Evolutionary conservation across 495 filamentous ascomycete genomes (phyloP).

Genomic region (Talaromyces borbonicus): DNA sequence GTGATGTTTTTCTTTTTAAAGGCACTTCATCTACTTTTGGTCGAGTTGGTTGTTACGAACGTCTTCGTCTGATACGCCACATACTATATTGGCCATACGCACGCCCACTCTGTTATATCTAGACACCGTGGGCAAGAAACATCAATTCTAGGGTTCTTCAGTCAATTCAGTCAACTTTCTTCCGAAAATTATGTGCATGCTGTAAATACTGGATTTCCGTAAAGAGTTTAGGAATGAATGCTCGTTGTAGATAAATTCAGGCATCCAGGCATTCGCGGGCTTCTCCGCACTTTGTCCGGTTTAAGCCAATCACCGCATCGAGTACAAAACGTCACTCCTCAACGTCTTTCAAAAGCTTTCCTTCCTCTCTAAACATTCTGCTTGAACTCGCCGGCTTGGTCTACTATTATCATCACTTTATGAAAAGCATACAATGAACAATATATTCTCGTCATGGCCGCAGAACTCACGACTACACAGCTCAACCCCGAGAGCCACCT

Average conservation of each 20-base stretch:
- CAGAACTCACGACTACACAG: constrained; percentile 51
- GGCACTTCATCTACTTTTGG: no score
- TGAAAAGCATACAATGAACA: neutral
- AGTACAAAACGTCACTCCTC: neutral
- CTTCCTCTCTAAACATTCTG: neutral
- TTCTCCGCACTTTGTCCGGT: constrained; percentile 2
- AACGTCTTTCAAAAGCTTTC: neutral
- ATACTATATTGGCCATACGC: no score
- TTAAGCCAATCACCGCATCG: neutral
- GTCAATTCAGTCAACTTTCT: no score
- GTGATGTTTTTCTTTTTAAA: no score
- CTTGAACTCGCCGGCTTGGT: neutral
- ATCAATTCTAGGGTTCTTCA: no score
- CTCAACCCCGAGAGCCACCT: constrained; percentile 66
- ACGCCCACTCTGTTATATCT: no score
- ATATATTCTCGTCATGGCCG: constrained; percentile 27
- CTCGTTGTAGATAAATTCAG: neutral
- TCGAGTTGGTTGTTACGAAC: no score
- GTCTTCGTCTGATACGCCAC: no score
- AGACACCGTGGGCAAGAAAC: no score
- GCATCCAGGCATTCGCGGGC: neutral
- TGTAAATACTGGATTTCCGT: no score
- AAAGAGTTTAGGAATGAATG: no score
- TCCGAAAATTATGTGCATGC: no score
- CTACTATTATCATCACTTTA: neutral